Evolutionary conservation across 257 asterid species (phyloP).

Genomic region (Pogostemon cablin): DNA sequence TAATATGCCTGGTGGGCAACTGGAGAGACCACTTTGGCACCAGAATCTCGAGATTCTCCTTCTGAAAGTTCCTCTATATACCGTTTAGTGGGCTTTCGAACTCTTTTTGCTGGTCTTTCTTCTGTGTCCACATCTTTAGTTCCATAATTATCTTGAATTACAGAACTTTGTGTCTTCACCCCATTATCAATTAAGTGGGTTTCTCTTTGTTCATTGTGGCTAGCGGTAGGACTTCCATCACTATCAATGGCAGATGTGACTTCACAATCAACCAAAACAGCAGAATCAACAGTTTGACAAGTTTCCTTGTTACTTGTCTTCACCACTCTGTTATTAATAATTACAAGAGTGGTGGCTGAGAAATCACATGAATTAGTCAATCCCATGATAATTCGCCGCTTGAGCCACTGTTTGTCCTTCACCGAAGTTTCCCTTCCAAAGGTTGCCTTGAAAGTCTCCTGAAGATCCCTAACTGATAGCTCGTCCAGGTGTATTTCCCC

Average conservation of each 20-base stretch:
- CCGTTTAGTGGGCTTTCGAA: conserved; percentile 87
- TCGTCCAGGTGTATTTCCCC: conserved; percentile 84
- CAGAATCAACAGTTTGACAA: conserved; percentile 37
- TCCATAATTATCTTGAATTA: conserved; percentile 40
- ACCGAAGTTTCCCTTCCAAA: conserved; percentile 96
- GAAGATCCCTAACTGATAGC: conserved; percentile 85
- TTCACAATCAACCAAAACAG: conserved; percentile 46
- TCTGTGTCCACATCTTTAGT: conserved; percentile 55
- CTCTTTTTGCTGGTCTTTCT: conserved; percentile 71
- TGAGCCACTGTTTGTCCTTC: conserved; percentile 95
- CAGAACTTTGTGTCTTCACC: conserved; percentile 32
- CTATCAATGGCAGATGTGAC: conserved; percentile 46
- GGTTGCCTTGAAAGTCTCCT: conserved; percentile 87
- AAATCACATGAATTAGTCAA: conserved; percentile 86
- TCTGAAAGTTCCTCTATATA: conserved; percentile 89
- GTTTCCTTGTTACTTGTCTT: conserved; percentile 51
- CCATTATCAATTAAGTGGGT: conserved; percentile 41
- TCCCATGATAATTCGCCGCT: conserved; percentile 93
- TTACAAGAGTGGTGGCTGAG: conserved; percentile 64
- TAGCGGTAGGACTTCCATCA: conserved; percentile 36
- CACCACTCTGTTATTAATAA: conserved; percentile 61
- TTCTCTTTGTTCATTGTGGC: conserved; percentile 39
- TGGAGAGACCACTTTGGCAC: conserved; percentile 48
- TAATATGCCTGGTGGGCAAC: conserved; percentile 37
- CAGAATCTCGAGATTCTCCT: conserved; percentile 66